A percentile compares a stretch with the other conserved stretches of the same genome.
phyloP scores from a whole-genome alignment of 345 rosid genomes.

The Mercurialis annua region DNA sequence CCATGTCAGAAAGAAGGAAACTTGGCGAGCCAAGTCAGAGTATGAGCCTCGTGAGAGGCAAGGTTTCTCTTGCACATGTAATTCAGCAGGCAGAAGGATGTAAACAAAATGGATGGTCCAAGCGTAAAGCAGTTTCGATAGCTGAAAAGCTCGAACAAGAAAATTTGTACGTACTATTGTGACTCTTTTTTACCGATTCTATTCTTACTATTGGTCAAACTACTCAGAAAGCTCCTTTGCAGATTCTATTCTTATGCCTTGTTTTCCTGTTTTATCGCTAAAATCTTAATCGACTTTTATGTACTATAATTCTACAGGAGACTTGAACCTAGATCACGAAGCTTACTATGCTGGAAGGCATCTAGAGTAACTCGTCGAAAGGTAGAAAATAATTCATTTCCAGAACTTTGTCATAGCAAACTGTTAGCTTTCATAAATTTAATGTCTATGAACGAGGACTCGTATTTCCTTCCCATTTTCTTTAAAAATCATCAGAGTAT shows the following conservation, averaged over 20 bases:
- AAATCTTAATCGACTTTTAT: slow-evolving; percentile 9
- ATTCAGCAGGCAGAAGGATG: slow-evolving; percentile 89
- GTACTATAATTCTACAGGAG: slow-evolving; percentile 49
- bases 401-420: not conserved
- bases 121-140: slow-evolving; percentile 72
- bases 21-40: slow-evolving; percentile 50
- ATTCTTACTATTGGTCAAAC: not conserved
- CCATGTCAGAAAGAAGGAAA: slow-evolving; percentile 40
- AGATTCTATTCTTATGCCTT: not conserved
- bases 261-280: not conserved
- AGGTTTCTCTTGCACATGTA: slow-evolving; percentile 83
- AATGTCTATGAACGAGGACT: not conserved
- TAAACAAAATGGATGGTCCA: slow-evolving; percentile 71
- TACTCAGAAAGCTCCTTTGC: not conserved
- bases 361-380: slow-evolving; percentile 56
- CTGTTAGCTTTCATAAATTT: not conserved
- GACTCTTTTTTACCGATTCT: not conserved
- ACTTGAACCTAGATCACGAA: slow-evolving; percentile 85
- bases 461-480: not conserved
- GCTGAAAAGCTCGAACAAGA: slow-evolving; percentile 97
- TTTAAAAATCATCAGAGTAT: too few relatives aligned
- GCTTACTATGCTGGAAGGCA: slow-evolving; percentile 87
- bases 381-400: slow-evolving; percentile 42
- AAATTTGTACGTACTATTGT: slow-evolving; percentile 60
- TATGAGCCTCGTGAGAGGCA: slow-evolving; percentile 84